Percentiles rank a stretch among this genome's conserved stretches.
phyloP scores from a whole-genome alignment of 805 yeast genomes.

The Teunomyces panamensis region DNA sequence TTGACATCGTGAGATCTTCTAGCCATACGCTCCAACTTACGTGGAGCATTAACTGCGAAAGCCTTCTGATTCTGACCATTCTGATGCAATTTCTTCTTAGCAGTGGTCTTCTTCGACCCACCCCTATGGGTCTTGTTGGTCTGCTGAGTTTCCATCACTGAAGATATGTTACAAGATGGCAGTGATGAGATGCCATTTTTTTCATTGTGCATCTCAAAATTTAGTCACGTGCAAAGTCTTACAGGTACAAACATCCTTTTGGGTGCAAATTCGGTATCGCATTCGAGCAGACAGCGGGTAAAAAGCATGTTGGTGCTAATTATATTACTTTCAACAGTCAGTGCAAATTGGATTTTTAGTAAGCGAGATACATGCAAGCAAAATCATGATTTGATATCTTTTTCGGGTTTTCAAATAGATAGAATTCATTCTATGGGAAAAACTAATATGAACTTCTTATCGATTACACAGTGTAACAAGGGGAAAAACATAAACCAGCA shows the following conservation, averaged over 20 bases:
- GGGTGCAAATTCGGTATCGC: constrained; percentile 1
- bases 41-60: constrained; percentile 57
- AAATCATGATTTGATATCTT: constrained; percentile 30
- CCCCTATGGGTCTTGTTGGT: constrained; percentile 81
- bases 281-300: not conserved
- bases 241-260: not conserved
- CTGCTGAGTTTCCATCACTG: constrained; percentile 42
- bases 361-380: constrained; percentile 36
- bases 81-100: constrained; percentile 83
- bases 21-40: constrained; percentile 81
- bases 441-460: constrained; percentile 41
- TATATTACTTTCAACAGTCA: not conserved
- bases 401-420: constrained; percentile 55
- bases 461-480: constrained; percentile 49
- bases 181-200: constrained; percentile 5
- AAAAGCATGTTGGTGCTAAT: not conserved
- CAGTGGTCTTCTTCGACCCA: constrained; percentile 44
- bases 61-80: constrained; percentile 61
- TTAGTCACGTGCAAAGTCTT: not conserved
- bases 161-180: not conserved
- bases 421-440: constrained; percentile 46
- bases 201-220: constrained; percentile 1
- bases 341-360: constrained; percentile 17
- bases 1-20: constrained; percentile 77
- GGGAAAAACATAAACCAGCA: constrained; percentile 49